A percentile compares a stretch with the other conserved stretches of the same genome.
Conservation (phyloP, 805 yeast species). For the Candida ascalaphidarum region DNA sequence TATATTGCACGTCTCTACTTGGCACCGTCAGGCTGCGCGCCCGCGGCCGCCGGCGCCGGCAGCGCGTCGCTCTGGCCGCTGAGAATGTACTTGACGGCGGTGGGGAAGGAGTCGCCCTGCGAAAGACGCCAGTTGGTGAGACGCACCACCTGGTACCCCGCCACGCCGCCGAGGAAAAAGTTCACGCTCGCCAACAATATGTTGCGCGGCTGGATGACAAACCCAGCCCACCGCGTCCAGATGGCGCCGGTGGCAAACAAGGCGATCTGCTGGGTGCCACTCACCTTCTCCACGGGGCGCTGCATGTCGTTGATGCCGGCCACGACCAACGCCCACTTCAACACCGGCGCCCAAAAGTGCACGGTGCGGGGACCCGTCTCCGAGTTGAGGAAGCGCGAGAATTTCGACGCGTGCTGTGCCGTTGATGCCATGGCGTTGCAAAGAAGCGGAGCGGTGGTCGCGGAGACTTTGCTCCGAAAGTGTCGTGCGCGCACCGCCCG, state of each 20-base stretch:
- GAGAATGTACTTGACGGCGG: slow-evolving; percentile 51
- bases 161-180: slow-evolving; percentile 86
- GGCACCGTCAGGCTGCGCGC: too few relatives aligned
- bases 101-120: slow-evolving; percentile 54
- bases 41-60: too few relatives aligned
- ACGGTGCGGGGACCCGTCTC: slow-evolving; percentile 97
- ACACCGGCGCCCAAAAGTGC: slow-evolving; percentile 79
- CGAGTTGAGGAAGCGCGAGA: slow-evolving; percentile 66
- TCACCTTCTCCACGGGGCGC: slow-evolving; percentile 86
- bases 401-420: slow-evolving; percentile 38
- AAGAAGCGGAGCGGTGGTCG: too few relatives aligned
- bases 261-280: slow-evolving; percentile 86
- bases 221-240: slow-evolving; percentile 96
- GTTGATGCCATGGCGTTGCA: slow-evolving; percentile 16
- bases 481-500: too few relatives aligned
- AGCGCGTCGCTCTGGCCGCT: slow-evolving; percentile 25
- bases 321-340: slow-evolving; percentile 79
- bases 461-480: too few relatives aligned
- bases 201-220: slow-evolving; percentile 86
- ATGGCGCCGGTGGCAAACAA: slow-evolving; percentile 85
- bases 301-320: slow-evolving; percentile 85
- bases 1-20: too few relatives aligned
- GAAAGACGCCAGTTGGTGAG: slow-evolving; percentile 56
- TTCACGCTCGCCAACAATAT: slow-evolving; percentile 84
- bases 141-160: slow-evolving; percentile 75